A percentile compares a stretch with the other conserved stretches of the same genome.
Evolutionary conservation across 208 protist genomes (phyloP).

Genomic region (Eutreptiella sp.): DNA sequence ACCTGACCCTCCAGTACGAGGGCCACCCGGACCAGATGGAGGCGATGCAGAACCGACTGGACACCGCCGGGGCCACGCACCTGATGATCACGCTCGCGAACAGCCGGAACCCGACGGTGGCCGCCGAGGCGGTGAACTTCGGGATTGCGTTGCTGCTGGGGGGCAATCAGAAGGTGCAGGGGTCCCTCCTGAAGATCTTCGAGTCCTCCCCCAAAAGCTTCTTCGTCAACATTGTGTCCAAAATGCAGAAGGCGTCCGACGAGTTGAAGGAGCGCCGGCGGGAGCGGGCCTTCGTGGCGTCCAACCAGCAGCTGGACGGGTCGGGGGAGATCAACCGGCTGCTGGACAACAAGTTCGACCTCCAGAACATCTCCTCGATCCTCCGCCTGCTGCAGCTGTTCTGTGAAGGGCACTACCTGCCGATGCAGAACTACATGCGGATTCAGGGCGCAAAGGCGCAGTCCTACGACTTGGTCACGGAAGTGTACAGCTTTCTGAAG

Average conservation of each 20-base stretch:
- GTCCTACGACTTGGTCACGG: constrained; percentile 40
- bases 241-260: constrained; percentile 6
- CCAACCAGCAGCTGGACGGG: neutral
- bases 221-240: constrained; percentile 10
- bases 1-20: too few species aligned
- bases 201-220: constrained; percentile 13
- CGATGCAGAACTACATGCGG: constrained; percentile 43
- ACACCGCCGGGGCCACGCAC: too few species aligned
- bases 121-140: constrained; percentile 21
- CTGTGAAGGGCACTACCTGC: constrained; percentile 48
- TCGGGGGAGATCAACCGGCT: too few species aligned
- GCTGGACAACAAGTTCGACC: neutral
- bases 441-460: constrained; percentile 21
- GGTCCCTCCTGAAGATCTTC: constrained; percentile 23
- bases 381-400: constrained; percentile 50
- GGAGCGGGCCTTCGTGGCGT: constrained; percentile 10
- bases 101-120: too few species aligned
- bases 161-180: constrained; percentile 24
- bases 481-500: constrained; percentile 19
- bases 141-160: constrained; percentile 16
- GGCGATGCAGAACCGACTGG: too few species aligned
- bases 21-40: too few species aligned
- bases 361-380: constrained; percentile 24
- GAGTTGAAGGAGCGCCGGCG: neutral
- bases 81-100: too few species aligned